A percentile compares a stretch with the other conserved stretches of the same genome.
Evolutionary conservation across 2,329 filamentous ascomycete genomes (phyloP).

Genomic region (Colletotrichum tropicicola): DNA sequence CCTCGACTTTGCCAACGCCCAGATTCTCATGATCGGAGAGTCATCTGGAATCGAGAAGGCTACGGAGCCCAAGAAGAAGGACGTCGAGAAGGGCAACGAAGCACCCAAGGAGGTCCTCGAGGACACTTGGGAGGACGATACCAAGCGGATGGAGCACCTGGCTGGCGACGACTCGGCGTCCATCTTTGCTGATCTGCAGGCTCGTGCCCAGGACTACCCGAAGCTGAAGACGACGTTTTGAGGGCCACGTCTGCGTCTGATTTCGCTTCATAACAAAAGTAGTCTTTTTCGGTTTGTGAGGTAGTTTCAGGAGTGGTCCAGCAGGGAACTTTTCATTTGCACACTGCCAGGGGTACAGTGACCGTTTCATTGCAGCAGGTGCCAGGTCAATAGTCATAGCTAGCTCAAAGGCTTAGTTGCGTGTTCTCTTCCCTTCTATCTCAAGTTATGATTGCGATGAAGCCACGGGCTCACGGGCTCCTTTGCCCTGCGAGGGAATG

Average conservation of each 20-base stretch:
- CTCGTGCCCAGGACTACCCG: constrained; percentile 67
- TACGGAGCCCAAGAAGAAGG: constrained; percentile 61
- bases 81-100: constrained; percentile 67
- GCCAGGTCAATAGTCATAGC: too few species aligned
- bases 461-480: too few species aligned
- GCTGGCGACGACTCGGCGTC: constrained; percentile 54
- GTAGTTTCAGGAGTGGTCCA: too few species aligned
- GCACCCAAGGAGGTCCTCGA: constrained; percentile 77
- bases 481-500: too few species aligned
- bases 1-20: constrained; percentile 77
- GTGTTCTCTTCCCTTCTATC: too few species aligned
- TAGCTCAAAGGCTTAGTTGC: too few species aligned
- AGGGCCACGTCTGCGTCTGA: too few species aligned
- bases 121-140: constrained; percentile 79
- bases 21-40: constrained; percentile 83
- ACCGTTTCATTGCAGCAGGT: too few species aligned
- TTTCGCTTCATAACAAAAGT: not conserved
- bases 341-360: too few species aligned
- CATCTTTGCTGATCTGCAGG: constrained; percentile 58
- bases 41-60: constrained; percentile 65
- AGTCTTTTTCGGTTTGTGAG: too few species aligned
- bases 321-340: too few species aligned
- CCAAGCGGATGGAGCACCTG: constrained; percentile 67
- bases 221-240: constrained; percentile 67
- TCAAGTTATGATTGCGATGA: too few species aligned